Conservation (phyloP, 345 rosid genomes). For the Limnanthes douglasii region DNA sequence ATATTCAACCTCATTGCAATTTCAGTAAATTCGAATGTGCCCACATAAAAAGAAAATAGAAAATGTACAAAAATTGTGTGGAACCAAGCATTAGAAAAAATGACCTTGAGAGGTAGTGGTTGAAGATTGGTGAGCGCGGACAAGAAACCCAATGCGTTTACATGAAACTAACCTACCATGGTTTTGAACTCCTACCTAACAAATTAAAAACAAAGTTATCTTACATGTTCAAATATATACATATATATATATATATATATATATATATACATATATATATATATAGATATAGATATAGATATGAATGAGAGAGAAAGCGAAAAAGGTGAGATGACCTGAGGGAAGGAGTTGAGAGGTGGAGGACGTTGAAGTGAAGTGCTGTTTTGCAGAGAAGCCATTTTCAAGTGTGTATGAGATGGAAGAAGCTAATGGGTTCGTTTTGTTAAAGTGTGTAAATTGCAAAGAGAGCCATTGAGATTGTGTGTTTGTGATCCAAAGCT, state of each 20-base stretch:
- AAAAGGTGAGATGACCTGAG: slow-evolving; percentile 27
- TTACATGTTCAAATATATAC: neutral
- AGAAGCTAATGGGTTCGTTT: neutral
- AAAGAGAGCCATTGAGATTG: too few species aligned
- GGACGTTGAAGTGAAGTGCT: slow-evolving; percentile 36
- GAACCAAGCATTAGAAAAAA: neutral
- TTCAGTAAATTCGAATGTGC: neutral
- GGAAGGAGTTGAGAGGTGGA: slow-evolving; percentile 30
- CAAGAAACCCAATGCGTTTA: slow-evolving; percentile 36
- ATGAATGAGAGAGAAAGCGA: slow-evolving; percentile 2
- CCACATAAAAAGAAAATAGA: neutral
- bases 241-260: neutral
- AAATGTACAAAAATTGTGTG: neutral
- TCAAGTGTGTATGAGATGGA: neutral
- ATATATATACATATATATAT: neutral
- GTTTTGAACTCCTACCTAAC: slow-evolving; percentile 23
- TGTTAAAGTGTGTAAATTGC: too few species aligned
- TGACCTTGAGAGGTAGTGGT: slow-evolving; percentile 36
- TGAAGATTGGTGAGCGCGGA: slow-evolving; percentile 35
- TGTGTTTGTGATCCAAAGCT: too few species aligned
- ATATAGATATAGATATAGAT: neutral
- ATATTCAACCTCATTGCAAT: neutral
- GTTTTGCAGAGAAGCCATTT: slow-evolving; percentile 69
- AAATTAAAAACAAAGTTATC: neutral
- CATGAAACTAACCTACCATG: slow-evolving; percentile 13